Conservation (phyloP, 2,329 filamentous ascomycete genomes). For the Lachnellula cervina region DNA sequence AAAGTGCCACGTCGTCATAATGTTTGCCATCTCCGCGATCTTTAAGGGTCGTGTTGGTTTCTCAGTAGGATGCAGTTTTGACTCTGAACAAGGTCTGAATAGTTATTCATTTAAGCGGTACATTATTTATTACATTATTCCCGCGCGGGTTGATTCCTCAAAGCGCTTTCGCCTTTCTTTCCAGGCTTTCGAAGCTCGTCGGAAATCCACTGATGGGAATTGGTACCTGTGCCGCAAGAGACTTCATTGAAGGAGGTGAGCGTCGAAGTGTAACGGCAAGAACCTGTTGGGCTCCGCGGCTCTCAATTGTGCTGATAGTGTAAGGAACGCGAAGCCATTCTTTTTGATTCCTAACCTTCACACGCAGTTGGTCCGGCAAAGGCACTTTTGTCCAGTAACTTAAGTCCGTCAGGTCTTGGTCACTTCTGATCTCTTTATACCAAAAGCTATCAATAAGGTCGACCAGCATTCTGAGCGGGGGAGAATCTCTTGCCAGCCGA, state of each 20-base stretch:
- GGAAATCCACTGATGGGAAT: neutral
- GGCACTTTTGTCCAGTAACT: neutral
- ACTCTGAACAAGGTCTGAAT: too few species aligned
- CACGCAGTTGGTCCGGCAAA: neutral
- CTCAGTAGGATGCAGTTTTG: too few species aligned
- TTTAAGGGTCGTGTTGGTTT: too few species aligned
- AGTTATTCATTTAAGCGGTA: neutral
- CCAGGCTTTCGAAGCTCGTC: neutral
- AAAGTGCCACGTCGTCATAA: too few species aligned
- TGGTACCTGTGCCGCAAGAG: neutral
- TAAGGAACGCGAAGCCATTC: slow-evolving; percentile 1
- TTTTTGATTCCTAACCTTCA: neutral
- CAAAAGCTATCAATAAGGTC: slow-evolving; percentile 3
- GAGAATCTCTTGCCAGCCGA: neutral
- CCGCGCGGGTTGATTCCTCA: neutral
- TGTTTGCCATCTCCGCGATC: too few species aligned
- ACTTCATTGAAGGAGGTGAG: neutral
- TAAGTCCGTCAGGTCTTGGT: neutral
- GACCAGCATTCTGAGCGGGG: neutral
- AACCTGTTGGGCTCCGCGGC: neutral
- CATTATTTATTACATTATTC: neutral
- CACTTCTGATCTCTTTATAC: neutral
- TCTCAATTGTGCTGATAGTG: neutral
- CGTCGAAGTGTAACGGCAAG: neutral
- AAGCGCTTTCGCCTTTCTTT: neutral